phyloP scores from a whole-genome alignment of 2,329 filamentous ascomycete species.

The Clarireedia sp. region DNA sequence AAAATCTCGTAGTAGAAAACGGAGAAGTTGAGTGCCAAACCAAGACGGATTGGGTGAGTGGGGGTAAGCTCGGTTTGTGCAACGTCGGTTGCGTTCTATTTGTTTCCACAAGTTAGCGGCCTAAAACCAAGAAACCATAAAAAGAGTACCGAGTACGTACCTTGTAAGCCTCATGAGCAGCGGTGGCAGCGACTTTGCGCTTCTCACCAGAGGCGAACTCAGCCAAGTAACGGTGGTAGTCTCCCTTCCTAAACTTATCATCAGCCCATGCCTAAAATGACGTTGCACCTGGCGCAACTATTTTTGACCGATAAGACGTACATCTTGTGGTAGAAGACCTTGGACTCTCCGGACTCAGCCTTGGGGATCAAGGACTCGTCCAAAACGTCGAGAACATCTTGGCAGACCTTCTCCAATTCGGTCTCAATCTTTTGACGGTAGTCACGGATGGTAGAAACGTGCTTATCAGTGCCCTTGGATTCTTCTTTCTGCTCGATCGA shows the following conservation, averaged over 20 bases:
- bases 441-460: constrained; percentile 87
- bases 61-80: constrained; percentile 96
- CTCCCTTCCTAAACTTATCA: constrained; percentile 67
- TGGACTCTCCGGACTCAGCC: constrained; percentile 93
- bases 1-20: constrained; percentile 99
- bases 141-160: constrained; percentile 38
- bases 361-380: constrained; percentile 91
- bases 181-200: constrained; percentile 79
- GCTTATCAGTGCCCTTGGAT: constrained; percentile 94
- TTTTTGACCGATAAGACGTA: constrained; percentile 42
- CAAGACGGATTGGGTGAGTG: constrained; percentile 95
- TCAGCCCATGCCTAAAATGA: constrained; percentile 12
- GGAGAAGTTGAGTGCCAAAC: constrained; percentile 97
- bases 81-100: constrained; percentile 89
- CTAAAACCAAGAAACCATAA: not conserved
- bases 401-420: constrained; percentile 95
- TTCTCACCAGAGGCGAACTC: constrained; percentile 91
- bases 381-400: constrained; percentile 93
- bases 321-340: constrained; percentile 99
- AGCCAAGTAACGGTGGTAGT: constrained; percentile 92
- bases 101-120: constrained; percentile 14
- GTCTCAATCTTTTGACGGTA: constrained; percentile 98
- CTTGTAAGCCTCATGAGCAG: constrained; percentile 95
- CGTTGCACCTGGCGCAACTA: constrained; percentile 6
- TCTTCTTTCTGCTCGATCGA: constrained; percentile 99